Evolutionary conservation across 106 monocot species (phyloP).

Genomic region (Dactylorhiza incarnata): DNA sequence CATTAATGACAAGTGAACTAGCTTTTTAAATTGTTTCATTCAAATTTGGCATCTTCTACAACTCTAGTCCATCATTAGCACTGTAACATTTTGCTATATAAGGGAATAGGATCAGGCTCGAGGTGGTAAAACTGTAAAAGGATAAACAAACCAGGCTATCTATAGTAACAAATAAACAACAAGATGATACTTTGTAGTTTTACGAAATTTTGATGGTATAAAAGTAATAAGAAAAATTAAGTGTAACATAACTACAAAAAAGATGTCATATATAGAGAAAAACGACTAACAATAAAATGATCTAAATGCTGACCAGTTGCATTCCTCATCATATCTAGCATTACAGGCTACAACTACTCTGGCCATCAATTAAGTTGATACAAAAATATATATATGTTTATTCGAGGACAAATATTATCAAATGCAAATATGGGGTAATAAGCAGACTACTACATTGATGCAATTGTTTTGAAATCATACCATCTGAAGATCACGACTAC

Average conservation of each 20-base stretch:
- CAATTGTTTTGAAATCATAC: conserved; percentile 7
- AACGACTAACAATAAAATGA: not conserved
- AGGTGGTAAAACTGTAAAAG: not conserved
- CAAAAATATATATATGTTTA: not conserved
- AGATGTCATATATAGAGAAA: not conserved
- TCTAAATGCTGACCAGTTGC: not conserved
- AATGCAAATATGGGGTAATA: not conserved
- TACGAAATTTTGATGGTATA: not conserved
- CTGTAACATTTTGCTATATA: no score
- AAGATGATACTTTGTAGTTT: not conserved
- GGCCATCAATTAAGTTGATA: not conserved
- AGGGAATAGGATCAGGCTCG: not conserved
- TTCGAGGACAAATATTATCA: not conserved
- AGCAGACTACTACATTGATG: not conserved
- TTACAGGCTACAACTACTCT: not conserved
- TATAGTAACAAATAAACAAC: not conserved
- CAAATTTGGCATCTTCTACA: no score
- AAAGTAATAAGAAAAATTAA: not conserved
- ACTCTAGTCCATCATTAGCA: no score
- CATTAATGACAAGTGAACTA: no score
- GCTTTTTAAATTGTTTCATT: no score
- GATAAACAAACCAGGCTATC: not conserved
- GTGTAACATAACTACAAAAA: not conserved
- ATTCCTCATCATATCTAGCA: not conserved
- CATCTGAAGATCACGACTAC: conserved; percentile 26